Evolutionary conservation across 164 flowering plant genomes (phyloP), one percentile per base, ranked within the genome.

Genomic region (Litsea cubeba): DNA sequence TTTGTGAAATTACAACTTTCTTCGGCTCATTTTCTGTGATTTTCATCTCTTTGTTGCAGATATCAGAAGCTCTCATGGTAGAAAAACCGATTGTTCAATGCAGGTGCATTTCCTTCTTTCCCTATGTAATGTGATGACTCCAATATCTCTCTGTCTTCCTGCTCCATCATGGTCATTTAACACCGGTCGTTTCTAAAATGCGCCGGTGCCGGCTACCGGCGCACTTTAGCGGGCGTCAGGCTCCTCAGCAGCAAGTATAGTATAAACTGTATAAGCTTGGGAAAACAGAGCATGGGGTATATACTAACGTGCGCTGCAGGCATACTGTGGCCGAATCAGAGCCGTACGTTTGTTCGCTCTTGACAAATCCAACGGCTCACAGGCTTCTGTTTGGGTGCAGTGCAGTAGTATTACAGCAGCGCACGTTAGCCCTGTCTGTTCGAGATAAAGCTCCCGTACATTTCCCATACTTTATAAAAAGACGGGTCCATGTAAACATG

Each of bases 71-170:
- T 69, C 77, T 12, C 5, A 46, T n/a, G 76, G 20, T 50, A 35
- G 50, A 69, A 64, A 50, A 23, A 12, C 30, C 23, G 66, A 64
- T 54, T 69, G 28, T 69, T 64, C 54, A 65, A 62, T 40, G 12
- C 77, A 77, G 80, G 80, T 77, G 58, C 23, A 70, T 65, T 65
- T 20, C 17, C 28, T 60, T 70, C 6, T 24, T 57, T 28, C 46
- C 8, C 46, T 40, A 40, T 40, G 46, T 40, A 40, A 40, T 40
- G 46, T 40, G 46, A 40, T 17, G 22, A 25, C 30, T 54, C 4
- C 32, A 18, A 12, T 5, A 23, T 68, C 49, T 10, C 71, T n/a
- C 51, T 40, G 23, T n/a, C 20, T 17, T 8, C 15, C 54, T 6
- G 18, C 11, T 7, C 10, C 46, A 30, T 30, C 46, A 40, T 40